phyloP scores from a whole-genome alignment of 345 rosid genomes.

The Boechera divaricarpa region DNA sequence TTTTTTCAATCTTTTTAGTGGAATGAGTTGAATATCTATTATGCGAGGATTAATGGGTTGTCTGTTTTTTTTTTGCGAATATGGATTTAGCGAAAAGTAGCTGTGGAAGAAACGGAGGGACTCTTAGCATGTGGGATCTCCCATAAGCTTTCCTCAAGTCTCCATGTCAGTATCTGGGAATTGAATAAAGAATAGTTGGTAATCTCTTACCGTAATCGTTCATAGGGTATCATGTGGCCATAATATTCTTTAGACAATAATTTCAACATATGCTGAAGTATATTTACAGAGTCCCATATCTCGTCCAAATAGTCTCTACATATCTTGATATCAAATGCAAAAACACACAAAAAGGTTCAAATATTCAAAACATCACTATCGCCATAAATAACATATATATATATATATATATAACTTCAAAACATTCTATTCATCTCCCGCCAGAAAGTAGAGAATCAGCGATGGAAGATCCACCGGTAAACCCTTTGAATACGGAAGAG shows the following conservation, averaged over 20 bases:
- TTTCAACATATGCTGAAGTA: background rate
- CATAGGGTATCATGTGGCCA: background rate
- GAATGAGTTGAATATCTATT: too few relatives aligned
- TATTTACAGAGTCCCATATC: background rate
- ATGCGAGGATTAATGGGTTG: too few relatives aligned
- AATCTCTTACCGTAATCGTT: too few relatives aligned
- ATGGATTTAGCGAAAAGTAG: too few relatives aligned
- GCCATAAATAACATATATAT: background rate
- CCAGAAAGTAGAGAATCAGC: conserved; percentile 65
- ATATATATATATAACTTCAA: background rate
- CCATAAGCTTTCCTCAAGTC: too few relatives aligned
- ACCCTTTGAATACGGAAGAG: conserved; percentile 45
- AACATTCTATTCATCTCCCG: conserved; percentile 48
- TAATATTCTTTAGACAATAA: background rate
- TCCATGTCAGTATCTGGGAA: too few relatives aligned
- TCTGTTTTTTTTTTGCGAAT: too few relatives aligned
- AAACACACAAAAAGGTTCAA: conserved; percentile 25
- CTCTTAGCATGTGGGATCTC: too few relatives aligned
- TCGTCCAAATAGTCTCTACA: background rate
- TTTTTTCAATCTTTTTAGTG: too few relatives aligned
- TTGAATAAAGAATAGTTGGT: too few relatives aligned
- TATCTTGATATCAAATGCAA: background rate
- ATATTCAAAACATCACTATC: conserved; percentile 1
- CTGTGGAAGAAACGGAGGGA: too few relatives aligned
- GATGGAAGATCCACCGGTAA: conserved; percentile 47